Evolutionary conservation across 2,329 filamentous ascomycete genomes (phyloP).

Genomic region (Trichoderma koningii): DNA sequence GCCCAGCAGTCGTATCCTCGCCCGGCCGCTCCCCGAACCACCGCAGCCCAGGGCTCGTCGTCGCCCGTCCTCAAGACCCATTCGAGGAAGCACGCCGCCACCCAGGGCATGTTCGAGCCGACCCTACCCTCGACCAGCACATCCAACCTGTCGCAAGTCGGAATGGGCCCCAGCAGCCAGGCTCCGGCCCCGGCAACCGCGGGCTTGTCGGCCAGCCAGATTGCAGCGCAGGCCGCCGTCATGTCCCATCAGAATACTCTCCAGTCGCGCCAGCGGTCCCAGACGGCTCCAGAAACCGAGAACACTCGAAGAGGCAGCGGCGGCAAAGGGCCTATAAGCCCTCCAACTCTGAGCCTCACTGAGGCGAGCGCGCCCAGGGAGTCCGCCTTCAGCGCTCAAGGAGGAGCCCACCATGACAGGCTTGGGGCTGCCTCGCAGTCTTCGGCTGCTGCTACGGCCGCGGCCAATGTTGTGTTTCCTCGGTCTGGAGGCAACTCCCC

Average conservation of each 20-base stretch:
- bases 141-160: conserved; percentile 56
- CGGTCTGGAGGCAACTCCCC: conserved; percentile 61
- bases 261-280: conserved; percentile 68
- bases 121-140: conserved; percentile 64
- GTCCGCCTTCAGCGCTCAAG: conserved; percentile 52
- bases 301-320: conserved; percentile 48
- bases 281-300: conserved; percentile 64
- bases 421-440: conserved; percentile 57
- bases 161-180: conserved; percentile 50
- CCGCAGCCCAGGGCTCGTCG: conserved; percentile 36
- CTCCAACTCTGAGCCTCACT: conserved; percentile 64
- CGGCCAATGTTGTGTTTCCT: conserved; percentile 72
- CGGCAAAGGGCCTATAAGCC: conserved; percentile 56
- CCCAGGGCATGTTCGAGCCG: conserved; percentile 75
- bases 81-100: conserved; percentile 69
- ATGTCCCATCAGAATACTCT: conserved; percentile 60
- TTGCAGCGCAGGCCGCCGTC: conserved; percentile 76
- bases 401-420: conserved; percentile 60
- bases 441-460: conserved; percentile 67
- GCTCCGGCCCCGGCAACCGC: conserved; percentile 40
- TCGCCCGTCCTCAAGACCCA: conserved; percentile 46
- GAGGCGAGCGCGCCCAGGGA: conserved; percentile 65
- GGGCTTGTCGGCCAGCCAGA: conserved; percentile 66
- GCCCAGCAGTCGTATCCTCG: conserved; percentile 61
- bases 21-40: conserved; percentile 45